Evolutionary conservation across 257 asterid genomes (phyloP).

Genomic region (Asclepias syriaca): DNA sequence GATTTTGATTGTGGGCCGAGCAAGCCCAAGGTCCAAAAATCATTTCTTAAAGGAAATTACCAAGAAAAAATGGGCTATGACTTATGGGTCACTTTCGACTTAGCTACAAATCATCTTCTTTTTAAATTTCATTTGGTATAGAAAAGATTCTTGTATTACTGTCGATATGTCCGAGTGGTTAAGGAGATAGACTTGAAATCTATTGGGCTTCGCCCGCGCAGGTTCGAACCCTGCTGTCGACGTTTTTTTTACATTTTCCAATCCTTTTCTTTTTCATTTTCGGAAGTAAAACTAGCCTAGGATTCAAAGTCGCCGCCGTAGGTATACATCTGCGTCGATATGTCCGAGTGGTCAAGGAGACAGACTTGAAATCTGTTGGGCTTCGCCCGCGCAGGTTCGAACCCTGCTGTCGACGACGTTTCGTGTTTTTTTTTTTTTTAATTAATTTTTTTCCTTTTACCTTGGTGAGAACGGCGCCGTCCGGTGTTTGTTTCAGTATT

Average conservation of each 20-base stretch:
- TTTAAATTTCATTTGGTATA: no score
- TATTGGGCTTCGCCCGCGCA: no score
- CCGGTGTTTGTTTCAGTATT: no score
- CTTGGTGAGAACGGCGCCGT: not conserved
- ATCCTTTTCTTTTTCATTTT: no score
- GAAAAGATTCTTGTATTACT: no score
- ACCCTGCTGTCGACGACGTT: constrained; percentile 37
- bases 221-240: no score
- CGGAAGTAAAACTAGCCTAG: no score
- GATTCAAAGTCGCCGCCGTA: no score
- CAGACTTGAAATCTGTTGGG: constrained; percentile 50
- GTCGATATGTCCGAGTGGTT: constrained; percentile 36
- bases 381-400: constrained; percentile 46
- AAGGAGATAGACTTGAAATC: constrained; percentile 11
- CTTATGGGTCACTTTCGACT: not conserved
- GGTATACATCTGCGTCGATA: constrained; percentile 22
- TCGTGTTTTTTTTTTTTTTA: no score
- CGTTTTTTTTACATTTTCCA: no score
- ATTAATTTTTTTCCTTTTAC: not conserved
- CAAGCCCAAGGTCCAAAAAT: constrained; percentile 43
- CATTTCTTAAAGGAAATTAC: not conserved
- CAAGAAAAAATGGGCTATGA: no score
- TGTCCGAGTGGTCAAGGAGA: constrained; percentile 52
- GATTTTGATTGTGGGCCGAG: constrained; percentile 13
- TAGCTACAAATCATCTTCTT: not conserved